phyloP scores from a whole-genome alignment of 306 rosid genomes.

The Gillenia trifoliata region DNA sequence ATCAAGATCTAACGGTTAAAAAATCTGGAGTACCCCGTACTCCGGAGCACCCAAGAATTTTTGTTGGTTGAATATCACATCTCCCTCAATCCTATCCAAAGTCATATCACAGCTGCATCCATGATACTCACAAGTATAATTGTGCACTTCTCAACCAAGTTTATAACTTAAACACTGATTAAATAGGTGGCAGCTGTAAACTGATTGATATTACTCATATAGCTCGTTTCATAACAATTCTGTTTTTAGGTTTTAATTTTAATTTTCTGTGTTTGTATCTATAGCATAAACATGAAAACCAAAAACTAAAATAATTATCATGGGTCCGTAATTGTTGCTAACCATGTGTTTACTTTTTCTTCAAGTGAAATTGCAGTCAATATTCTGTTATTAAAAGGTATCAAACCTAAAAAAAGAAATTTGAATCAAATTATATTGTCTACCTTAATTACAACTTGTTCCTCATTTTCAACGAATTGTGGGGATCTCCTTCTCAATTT shows the following conservation, averaged over 20 bases:
- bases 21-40: too few species aligned
- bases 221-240: not conserved
- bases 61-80: not conserved
- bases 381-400: not conserved
- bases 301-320: not conserved
- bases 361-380: not conserved
- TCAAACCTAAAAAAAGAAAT: not conserved
- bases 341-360: not conserved
- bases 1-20: too few species aligned
- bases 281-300: too few species aligned
- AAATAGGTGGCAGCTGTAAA: not conserved
- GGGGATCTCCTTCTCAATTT: not conserved
- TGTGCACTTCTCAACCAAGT: not conserved
- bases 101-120: slow-evolving; percentile 4
- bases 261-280: not conserved
- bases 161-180: not conserved
- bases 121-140: not conserved
- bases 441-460: not conserved
- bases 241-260: too few species aligned
- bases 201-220: not conserved
- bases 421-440: not conserved
- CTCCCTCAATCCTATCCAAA: slow-evolving; percentile 8
- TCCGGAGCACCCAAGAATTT: too few species aligned
- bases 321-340: not conserved
- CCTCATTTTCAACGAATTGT: not conserved